Evolutionary conservation across 1,284 basidiomycete genomes (phyloP), one percentile per base, ranked within the genome.

Genomic region (Austroboletus rostrupii): DNA sequence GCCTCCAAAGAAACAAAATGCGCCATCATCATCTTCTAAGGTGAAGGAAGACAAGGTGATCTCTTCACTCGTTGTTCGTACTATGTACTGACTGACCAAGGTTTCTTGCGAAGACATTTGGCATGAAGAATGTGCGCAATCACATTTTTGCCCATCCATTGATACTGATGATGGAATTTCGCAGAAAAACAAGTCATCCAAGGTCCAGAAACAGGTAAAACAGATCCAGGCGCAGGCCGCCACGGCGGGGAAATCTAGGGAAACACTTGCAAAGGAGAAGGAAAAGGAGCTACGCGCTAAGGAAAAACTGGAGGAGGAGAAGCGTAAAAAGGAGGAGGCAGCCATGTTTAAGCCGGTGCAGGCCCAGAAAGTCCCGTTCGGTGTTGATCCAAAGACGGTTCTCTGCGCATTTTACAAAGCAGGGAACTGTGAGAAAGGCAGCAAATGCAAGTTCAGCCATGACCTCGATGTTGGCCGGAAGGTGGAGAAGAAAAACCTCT

Each of bases 391-490:
- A 19, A 96, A 96, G 76, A 92, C 90, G 21, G 73, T 96, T 36
- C 75, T 97, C 16, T 97, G 94, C 67, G 83, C 79, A 28, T 96
- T 87, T 74, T 93, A 78, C 78, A 96, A 97, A 72, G 85, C 86
- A 9, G 94, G 94, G 7, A 76, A 73, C 46, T 97, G 94, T 65
- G 90, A 92, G 32, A 97, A 96, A 73, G 93, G 88, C 26, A 83
- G 58, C 67, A 92, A 92, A 72, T 97, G 94, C 75, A 98, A 97
- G 75, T 98, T 95, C 72, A 96, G 92, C 55, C 96, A 99, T 71
- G 87, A 97, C 72, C 60, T 83, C 53, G 81, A 98, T 62, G 83
- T 97, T 19, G 92, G 81, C 19, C 74, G 96, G 55, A 98, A 97
- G 72, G 87, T 89, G 43, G 91, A 96, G 69, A 99, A 99, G 84